Evolutionary conservation across 2,329 filamentous ascomycete species (phyloP).

Genomic region (Coniochaeta pulveracea): DNA sequence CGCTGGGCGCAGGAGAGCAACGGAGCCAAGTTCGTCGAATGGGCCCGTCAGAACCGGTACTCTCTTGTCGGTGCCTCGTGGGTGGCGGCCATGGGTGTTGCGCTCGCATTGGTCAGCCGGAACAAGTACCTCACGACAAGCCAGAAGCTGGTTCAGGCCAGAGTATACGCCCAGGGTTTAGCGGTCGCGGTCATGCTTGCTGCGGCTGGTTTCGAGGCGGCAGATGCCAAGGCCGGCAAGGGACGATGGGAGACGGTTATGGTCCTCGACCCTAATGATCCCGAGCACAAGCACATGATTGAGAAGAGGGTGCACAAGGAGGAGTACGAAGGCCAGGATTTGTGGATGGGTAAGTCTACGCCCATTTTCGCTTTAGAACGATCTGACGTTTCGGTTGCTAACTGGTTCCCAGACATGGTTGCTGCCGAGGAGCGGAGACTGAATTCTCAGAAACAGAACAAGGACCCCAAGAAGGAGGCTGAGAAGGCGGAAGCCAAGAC

Average conservation of each 20-base stretch:
- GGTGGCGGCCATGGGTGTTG: slow-evolving; percentile 67
- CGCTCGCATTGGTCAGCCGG: slow-evolving; percentile 65
- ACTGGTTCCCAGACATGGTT: slow-evolving; percentile 55
- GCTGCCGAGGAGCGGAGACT: slow-evolving; percentile 61
- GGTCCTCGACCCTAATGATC: slow-evolving; percentile 71
- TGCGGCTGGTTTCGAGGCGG: slow-evolving; percentile 69
- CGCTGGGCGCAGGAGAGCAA: slow-evolving; percentile 43
- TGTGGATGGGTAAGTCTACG: slow-evolving; percentile 67
- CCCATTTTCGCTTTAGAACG: slow-evolving; percentile 3
- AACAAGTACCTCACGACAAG: slow-evolving; percentile 61
- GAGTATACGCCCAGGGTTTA: slow-evolving; percentile 86
- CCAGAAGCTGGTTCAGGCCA: slow-evolving; percentile 89
- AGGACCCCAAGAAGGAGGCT: slow-evolving; percentile 1
- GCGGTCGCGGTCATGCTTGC: slow-evolving; percentile 77
- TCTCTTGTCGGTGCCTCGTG: slow-evolving; percentile 73
- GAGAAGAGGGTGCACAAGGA: slow-evolving; percentile 85
- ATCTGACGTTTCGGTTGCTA: slow-evolving; percentile 6
- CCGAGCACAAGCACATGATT: slow-evolving; percentile 69
- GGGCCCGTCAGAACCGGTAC: slow-evolving; percentile 74
- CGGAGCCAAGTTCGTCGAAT: slow-evolving; percentile 54
- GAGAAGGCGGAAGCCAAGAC: no score
- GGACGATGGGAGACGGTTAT: slow-evolving; percentile 78
- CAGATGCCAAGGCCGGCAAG: slow-evolving; percentile 64
- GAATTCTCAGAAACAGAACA: slow-evolving; percentile 26
- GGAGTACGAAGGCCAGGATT: slow-evolving; percentile 76